phyloP scores from a whole-genome alignment of 139 green algal species.

The Volvox reticuliferus region DNA sequence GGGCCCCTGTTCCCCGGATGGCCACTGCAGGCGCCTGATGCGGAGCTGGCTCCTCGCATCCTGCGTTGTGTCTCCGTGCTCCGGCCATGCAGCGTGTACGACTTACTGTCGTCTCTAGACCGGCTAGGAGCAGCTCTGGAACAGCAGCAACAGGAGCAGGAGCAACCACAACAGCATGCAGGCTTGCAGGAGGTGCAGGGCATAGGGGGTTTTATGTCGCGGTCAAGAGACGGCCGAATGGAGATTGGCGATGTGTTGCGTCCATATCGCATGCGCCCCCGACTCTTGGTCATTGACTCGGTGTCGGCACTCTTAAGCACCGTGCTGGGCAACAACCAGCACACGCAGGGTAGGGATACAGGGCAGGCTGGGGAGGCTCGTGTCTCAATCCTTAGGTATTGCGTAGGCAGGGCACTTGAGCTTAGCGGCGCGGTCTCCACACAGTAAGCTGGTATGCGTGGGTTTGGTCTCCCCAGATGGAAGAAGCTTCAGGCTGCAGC shows the following conservation, averaged over 20 bases:
- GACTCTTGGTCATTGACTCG: slow-evolving; percentile 68
- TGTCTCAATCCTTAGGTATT: too few species aligned
- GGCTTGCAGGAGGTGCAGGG: too few species aligned
- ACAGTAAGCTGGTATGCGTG: too few species aligned
- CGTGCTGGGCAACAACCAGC: slow-evolving; percentile 56
- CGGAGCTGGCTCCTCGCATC: neutral
- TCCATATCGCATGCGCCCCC: neutral
- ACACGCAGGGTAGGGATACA: slow-evolving; percentile 50
- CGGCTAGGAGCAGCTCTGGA: neutral
- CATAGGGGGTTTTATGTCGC: too few species aligned
- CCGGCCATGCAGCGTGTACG: slow-evolving; percentile 32
- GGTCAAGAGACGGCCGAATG: neutral
- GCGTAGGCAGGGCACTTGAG: too few species aligned
- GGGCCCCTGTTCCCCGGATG: too few species aligned
- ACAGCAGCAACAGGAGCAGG: neutral
- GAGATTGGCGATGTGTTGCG: neutral
- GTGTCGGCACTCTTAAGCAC: slow-evolving; percentile 60
- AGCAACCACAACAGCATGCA: neutral
- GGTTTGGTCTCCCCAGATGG: too few species aligned
- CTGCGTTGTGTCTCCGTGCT: slow-evolving; percentile 28
- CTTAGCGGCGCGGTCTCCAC: too few species aligned
- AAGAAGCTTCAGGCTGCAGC: too few species aligned
- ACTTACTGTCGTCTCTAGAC: slow-evolving; percentile 39
- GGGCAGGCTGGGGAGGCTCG: too few species aligned
- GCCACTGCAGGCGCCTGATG: neutral